Evolutionary conservation across 345 rosid species (phyloP), one percentile per base, ranked within the genome.

Genomic region (Aethionema arabicum): DNA sequence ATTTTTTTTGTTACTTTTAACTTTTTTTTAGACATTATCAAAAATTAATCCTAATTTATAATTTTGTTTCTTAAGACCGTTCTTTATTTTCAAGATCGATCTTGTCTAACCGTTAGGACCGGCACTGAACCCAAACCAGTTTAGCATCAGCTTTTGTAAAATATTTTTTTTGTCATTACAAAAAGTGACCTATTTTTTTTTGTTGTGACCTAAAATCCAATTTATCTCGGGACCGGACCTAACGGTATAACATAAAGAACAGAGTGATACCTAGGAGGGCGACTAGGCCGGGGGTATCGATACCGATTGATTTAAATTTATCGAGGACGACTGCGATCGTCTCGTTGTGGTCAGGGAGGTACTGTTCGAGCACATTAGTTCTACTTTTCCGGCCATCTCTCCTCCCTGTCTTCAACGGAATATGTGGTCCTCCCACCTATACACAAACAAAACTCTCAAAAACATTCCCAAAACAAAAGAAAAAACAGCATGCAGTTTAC

Each of bases 301-400:
- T 79, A 0, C 96, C 98, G 48, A 91, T 88, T 60, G 85, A 65
- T 1, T 71, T 78, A 66, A 92, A 92, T 70, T 85, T 86, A 3
- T 88, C 95, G 46, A 92, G 91, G 13, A 88, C 96, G 15, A 75
- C 91, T 41, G 95, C 77, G 61, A 88, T 83, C 73, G 86, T 86
- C 66, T 91, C 98, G 56, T 91, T 91, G 82, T 88, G 98, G 76
- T 91, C 96, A 1, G 96, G 98, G 10, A 88, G 92, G 70, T 79
- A 82, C 6, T 83, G 61, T 74, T 92, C 98, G 1, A 92, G 40
- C 15, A 88, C 52, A 33, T 88, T 91, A 2, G 96, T 91, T 64
- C 95, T 78, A 81, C 96, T 92, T 68, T 54, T 88, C 35, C 81
- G 80, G 10, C 98, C 96, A 72, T 92, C 98, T 74, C 96, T 83